A percentile compares a stretch with the other conserved stretches of the same genome.
These are phyloP conservation scores for Pneumocystis canis DNA, from an alignment of 1,139 yeast genomes.

Conservation along the genomic window DNA sequence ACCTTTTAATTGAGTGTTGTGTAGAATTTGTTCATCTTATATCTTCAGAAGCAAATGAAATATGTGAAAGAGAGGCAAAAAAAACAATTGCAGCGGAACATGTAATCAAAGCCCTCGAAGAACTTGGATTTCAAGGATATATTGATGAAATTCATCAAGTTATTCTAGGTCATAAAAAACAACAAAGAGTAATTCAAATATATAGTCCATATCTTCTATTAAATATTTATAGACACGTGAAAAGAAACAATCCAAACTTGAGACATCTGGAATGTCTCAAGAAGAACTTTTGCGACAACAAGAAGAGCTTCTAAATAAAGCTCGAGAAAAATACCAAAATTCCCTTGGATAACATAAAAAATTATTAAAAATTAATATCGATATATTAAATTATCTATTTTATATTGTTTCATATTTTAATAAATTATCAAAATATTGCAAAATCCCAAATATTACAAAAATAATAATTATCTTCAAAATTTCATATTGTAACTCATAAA, in stretches of 20 bases:
- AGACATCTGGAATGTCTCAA: conserved; percentile 79
- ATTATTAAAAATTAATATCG: not conserved
- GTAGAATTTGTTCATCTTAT: conserved; percentile 90
- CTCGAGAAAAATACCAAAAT: conserved; percentile 31
- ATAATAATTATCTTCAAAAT: not conserved
- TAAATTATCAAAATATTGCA: not conserved
- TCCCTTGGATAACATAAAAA: not conserved
- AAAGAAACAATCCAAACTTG: conserved; percentile 82
- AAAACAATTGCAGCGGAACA: conserved; percentile 96
- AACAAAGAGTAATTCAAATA: conserved; percentile 32
- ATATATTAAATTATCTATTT: not conserved
- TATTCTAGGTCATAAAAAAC: conserved; percentile 72
- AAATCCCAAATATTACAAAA: not conserved
- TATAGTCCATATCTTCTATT: not conserved
- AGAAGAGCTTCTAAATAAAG: conserved; percentile 79
- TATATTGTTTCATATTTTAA: not conserved
- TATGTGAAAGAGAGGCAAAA: conserved; percentile 90
- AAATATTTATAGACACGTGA: conserved; percentile 29
- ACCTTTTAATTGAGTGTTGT: conserved; percentile 88
- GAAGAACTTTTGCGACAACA: conserved; percentile 86
- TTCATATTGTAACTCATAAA: not conserved
- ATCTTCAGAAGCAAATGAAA: conserved; percentile 86
- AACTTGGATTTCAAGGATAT: conserved; percentile 75
- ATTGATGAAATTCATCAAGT: conserved; percentile 71
- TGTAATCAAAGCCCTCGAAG: conserved; percentile 77